Percentiles rank a stretch among this genome's conserved stretches.
Conservation (phyloP, 768 basidiomycete genomes). For the Ramaria sp. region DNA sequence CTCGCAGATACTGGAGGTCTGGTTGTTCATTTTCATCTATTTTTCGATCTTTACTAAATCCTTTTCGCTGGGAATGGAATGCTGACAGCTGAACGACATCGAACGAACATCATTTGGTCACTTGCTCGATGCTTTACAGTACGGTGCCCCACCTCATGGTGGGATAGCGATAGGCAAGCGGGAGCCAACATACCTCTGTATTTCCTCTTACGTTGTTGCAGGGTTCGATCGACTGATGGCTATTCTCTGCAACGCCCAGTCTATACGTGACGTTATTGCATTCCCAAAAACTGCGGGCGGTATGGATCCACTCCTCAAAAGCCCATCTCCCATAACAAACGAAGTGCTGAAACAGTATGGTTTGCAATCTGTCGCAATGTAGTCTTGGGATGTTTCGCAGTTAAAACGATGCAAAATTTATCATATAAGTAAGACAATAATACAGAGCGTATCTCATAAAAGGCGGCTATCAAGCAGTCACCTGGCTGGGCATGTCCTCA, state of each 20-base stretch:
- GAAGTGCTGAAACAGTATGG: constrained; percentile 30
- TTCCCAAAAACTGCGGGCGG: constrained; percentile 88
- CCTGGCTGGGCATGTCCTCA: neutral
- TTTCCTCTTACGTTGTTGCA: constrained; percentile 22
- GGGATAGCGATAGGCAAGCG: constrained; percentile 80
- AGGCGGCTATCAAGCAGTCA: neutral
- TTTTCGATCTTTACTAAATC: neutral
- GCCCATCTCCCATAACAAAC: constrained; percentile 52
- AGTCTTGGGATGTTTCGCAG: neutral
- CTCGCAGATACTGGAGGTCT: constrained; percentile 63
- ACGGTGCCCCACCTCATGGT: constrained; percentile 92
- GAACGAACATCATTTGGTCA: constrained; percentile 75
- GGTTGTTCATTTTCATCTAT: constrained; percentile 13
- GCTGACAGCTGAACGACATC: constrained; percentile 48
- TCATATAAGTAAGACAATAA: constrained; percentile 7
- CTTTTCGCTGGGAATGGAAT: constrained; percentile 4
- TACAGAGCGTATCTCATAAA: neutral
- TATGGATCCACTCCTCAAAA: constrained; percentile 79
- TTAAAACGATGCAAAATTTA: no score
- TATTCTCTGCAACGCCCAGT: constrained; percentile 75
- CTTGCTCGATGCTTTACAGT: constrained; percentile 74
- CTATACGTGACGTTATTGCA: constrained; percentile 92
- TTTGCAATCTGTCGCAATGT: constrained; percentile 1
- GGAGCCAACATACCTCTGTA: neutral
- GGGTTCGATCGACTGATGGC: constrained; percentile 92